These are phyloP conservation scores for Blepharisma undulans DNA, from an alignment of 169 alveolate genomes.

Conservation along the genomic window DNA sequence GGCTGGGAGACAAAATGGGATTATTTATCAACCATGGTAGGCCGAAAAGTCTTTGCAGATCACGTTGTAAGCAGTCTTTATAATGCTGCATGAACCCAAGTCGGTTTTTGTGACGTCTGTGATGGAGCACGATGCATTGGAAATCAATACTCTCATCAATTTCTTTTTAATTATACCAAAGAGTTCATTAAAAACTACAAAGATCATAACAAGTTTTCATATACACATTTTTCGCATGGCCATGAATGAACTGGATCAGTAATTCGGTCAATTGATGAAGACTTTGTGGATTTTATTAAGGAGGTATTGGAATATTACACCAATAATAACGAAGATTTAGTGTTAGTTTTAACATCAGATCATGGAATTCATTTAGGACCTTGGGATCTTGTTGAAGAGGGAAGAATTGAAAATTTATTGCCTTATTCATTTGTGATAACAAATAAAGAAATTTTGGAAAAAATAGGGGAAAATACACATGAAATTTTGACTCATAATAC, in stretches of 20 bases:
- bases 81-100: not conserved
- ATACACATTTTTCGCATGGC: not conserved
- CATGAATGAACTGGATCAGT: not conserved
- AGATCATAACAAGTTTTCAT: not conserved
- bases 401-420: not conserved
- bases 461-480: not conserved
- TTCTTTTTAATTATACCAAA: not conserved
- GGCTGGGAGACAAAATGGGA: not conserved
- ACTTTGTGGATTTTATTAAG: not conserved
- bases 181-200: conserved; percentile 12
- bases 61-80: conserved; percentile 3
- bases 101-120: not conserved
- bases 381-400: not conserved
- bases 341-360: not conserved
- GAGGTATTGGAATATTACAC: not conserved
- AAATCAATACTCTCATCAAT: not conserved
- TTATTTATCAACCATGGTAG: not conserved
- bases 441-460: not conserved
- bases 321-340: not conserved
- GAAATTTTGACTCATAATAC: not conserved
- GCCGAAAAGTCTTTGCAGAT: conserved; percentile 1
- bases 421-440: not conserved
- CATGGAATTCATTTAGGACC: conserved; percentile 4
- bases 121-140: not conserved
- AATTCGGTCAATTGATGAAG: not conserved